Base-by-base conservation (phyloP, 352 stramenopile genomes). In the Poterioochromonas sp. region DNA sequence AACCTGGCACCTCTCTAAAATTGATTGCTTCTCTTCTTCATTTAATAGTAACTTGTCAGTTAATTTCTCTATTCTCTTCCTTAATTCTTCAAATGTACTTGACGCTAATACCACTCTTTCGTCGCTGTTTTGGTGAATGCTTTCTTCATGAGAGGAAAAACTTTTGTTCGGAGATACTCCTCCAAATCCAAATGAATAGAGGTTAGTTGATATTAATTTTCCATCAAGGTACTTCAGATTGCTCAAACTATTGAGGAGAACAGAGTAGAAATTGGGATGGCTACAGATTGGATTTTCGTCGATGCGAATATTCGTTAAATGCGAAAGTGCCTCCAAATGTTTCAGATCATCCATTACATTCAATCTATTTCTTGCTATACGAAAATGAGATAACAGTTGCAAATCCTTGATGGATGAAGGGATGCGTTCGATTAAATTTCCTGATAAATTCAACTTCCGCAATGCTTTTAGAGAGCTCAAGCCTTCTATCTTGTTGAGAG, bases 401-500 rank as follows among this genome's bases (percentile, higher is more conserved):
- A 74, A 54, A 26, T 51, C 15, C 12, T 2, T 3, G 11, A 54
- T 74, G 5, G 37, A 37, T 26, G 41, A 1, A 39, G 65, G 65
- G 15, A 74, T 74, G n/a, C 40, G 37, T 54, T 74, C 65, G 22
- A 74, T 74, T 34, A 18, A 0, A 54, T 74, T 74, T 29, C 65
- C 65, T 26, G 39, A 74, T 18, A 74, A 39, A 54, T 54, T 74
- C 12, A 74, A 37, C 32, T 34, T 15, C 43, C 32, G 15, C 1
- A 74, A 37, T 51, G 39, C 26, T 58, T 35, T n/a, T n/a, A 74
- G 15, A 34, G 5, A 34, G 53, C 32, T 15, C 40, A 74, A 54
- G 12, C 29, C 29, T n/a, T 74, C 65, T 11, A 74, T 74, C 43
- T 35, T 22, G 5, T 71, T n/a, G 15, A 74, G 51, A 2, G 2